Evolutionary conservation across 306 rosid genomes (phyloP).

Genomic region (Sesbania bispinosa): DNA sequence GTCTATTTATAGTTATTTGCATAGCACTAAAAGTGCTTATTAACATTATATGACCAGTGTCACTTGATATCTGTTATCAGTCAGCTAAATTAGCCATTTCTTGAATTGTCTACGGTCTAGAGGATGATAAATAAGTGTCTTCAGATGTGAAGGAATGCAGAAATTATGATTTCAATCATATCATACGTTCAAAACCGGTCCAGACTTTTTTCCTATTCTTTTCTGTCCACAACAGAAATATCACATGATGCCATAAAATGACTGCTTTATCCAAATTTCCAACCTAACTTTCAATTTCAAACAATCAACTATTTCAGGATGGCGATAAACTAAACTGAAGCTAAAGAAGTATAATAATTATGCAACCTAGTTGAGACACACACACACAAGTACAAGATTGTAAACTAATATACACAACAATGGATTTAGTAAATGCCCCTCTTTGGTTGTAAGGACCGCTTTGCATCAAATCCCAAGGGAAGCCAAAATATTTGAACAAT

Average conservation of each 20-base stretch:
- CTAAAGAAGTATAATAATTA: neutral
- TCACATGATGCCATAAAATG: neutral
- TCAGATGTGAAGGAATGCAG: neutral
- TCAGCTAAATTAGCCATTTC: neutral
- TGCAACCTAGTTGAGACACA: neutral
- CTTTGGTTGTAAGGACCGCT: neutral
- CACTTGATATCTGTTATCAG: neutral
- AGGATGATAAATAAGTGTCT: neutral
- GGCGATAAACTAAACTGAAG: constrained; percentile 5
- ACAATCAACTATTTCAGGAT: neutral
- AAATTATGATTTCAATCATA: neutral
- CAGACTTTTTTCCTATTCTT: neutral
- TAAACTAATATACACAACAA: neutral
- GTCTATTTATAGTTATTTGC: neutral
- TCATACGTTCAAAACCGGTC: neutral
- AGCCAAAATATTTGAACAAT: constrained; percentile 1
- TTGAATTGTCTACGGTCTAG: neutral
- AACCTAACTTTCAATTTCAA: neutral
- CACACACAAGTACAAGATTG: neutral
- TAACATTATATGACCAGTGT: neutral
- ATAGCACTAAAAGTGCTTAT: neutral
- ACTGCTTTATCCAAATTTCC: neutral
- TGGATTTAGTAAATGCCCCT: constrained; percentile 11
- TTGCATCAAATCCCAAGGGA: neutral
- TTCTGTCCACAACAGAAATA: neutral